Percentiles rank a stretch among this genome's conserved stretches.
phyloP scores from a whole-genome alignment of 495 filamentous ascomycete species.

The Evernia prunastri region DNA sequence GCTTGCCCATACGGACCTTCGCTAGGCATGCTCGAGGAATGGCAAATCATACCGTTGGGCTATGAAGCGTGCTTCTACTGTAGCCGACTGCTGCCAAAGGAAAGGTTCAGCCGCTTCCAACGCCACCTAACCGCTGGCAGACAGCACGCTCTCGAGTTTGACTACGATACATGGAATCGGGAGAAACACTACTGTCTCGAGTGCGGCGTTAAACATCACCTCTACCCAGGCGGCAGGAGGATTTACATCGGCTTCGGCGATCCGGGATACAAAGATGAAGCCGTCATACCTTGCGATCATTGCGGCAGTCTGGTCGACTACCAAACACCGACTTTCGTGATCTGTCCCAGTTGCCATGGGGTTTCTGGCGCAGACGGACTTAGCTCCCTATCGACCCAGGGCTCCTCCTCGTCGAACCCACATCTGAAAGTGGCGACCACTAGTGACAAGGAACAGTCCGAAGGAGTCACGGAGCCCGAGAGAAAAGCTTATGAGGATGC shows the following conservation, averaged over 20 bases:
- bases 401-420: too few relatives aligned
- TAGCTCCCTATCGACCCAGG: too few relatives aligned
- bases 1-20: neutral
- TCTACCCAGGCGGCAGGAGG: neutral
- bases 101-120: slow-evolving; percentile 2
- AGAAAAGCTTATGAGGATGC: too few relatives aligned
- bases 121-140: neutral
- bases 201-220: neutral
- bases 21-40: slow-evolving; percentile 4
- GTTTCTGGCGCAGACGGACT: neutral
- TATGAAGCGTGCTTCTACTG: neutral
- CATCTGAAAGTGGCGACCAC: too few relatives aligned
- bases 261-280: neutral
- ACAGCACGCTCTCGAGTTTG: neutral
- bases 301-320: neutral
- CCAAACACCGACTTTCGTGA: neutral
- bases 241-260: neutral
- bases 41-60: slow-evolving; percentile 3
- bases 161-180: neutral
- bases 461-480: too few relatives aligned
- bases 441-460: too few relatives aligned
- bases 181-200: neutral
- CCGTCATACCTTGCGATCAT: neutral
- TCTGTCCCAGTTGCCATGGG: neutral
- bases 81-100: neutral